phyloP scores from a whole-genome alignment of 371 early-diverging fungal genomes.

The Dichotomocladium elegans region DNA sequence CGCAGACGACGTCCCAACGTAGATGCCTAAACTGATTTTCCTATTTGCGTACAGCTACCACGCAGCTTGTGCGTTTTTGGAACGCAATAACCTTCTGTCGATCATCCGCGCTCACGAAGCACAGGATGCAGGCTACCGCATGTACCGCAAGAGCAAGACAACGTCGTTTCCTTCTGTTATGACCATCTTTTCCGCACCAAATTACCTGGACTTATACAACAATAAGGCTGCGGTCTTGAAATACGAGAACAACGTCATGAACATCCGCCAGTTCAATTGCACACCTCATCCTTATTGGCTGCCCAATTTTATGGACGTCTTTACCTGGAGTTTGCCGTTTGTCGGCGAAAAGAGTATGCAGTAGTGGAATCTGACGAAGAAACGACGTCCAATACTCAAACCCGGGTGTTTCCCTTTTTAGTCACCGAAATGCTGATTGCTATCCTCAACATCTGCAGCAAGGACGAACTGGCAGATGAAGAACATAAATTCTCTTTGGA shows the following conservation, averaged over 20 bases:
- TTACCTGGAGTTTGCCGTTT: slow-evolving; percentile 98
- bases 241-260: slow-evolving; percentile 96
- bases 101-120: slow-evolving; percentile 98
- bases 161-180: slow-evolving; percentile 95
- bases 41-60: slow-evolving; percentile 59
- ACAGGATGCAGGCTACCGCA: slow-evolving; percentile 95
- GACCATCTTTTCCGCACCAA: slow-evolving; percentile 97
- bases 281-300: slow-evolving; percentile 96
- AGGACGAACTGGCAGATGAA: slow-evolving; percentile 64
- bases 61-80: slow-evolving; percentile 90
- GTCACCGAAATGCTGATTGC: slow-evolving; percentile 94
- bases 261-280: slow-evolving; percentile 86
- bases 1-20: too few species aligned
- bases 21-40: background rate
- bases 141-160: slow-evolving; percentile 90
- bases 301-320: slow-evolving; percentile 96
- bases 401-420: slow-evolving; percentile 25
- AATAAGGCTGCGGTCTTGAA: slow-evolving; percentile 97
- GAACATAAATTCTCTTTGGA: slow-evolving; percentile 25
- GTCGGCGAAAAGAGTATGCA: slow-evolving; percentile 93
- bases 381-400: too few species aligned
- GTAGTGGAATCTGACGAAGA: too few species aligned
- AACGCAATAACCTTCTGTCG: slow-evolving; percentile 87
- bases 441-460: slow-evolving; percentile 87
- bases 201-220: slow-evolving; percentile 96